Evolutionary conservation across 2,329 filamentous ascomycete genomes (phyloP), one percentile per base, ranked within the genome.

Genomic region (Trichoderma koningii): DNA sequence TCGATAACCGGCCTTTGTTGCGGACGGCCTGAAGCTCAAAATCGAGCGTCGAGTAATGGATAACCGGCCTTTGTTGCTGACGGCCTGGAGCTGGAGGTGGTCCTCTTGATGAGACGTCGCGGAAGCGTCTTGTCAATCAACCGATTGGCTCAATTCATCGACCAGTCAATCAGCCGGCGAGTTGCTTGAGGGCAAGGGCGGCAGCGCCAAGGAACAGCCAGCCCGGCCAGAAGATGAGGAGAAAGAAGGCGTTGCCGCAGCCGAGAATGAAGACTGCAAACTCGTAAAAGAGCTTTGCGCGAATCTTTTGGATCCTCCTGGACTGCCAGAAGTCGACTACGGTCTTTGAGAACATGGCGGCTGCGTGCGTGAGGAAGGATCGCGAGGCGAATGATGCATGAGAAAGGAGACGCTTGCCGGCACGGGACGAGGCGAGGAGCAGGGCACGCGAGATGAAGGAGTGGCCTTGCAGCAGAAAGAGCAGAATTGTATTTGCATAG

Each of bases 171-270:
- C 76, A 79, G 14, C 72, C 72, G 63, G 73, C 68, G 59, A 76
- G 73, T 64, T 70, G 69, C 73, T 76, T 80, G 73, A 74, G 48
- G 3, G 71, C 71, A 68, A 77, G 75, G 1, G 72, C 66, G n/a
- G 73, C 68, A 7, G 77, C 72, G 2, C 71, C 80, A 34, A 86
- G 66, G 30, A 85, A 66, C 66, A 79, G 74, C 84, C 84, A 86
- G 0, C 84, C 84, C 0, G 84, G 84, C 84, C 84, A 87, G 68
- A 87, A 83, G 67, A 86, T 67, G 66, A 85, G 52, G 38, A 85
- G 71, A 66, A 82, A 77, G 63, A 86, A 52, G 34, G 74, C 70
- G 67, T 85, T 85, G 26, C 81, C 78, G 6, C 79, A 77, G 3
- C 83, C 83, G 23, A 87, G 77, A 44, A 86, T 75, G 56, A 82